These are phyloP conservation scores for Sporothrix sp. DNA, from an alignment of 2,329 filamentous ascomycete genomes.

Conservation along the genomic window DNA sequence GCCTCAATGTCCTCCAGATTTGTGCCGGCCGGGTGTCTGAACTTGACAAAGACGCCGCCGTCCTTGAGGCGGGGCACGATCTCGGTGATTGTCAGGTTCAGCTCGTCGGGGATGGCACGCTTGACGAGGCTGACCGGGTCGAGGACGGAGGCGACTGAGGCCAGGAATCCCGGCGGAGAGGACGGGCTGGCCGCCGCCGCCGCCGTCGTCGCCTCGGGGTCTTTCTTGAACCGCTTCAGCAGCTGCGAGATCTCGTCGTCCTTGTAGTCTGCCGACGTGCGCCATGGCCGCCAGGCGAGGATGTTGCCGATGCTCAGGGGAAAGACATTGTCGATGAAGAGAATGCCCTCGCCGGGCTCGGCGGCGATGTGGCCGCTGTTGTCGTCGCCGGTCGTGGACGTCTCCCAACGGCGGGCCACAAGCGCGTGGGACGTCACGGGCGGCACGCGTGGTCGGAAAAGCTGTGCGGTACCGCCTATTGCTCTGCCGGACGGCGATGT, in stretches of 20 bases:
- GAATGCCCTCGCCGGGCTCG: conserved; percentile 64
- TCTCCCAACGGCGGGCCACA: conserved; percentile 30
- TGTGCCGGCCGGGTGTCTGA: conserved; percentile 41
- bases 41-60: conserved; percentile 88
- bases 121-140: conserved; percentile 46
- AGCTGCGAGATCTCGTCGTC: conserved; percentile 41
- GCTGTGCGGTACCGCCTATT: background rate
- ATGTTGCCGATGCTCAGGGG: conserved; percentile 58
- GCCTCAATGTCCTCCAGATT: conserved; percentile 35
- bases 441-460: background rate
- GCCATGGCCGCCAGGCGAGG: conserved; percentile 36
- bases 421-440: background rate
- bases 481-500: background rate
- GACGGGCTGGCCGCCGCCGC: conserved; percentile 3
- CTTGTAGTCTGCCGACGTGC: conserved; percentile 22
- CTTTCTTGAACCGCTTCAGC: conserved; percentile 41
- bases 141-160: conserved; percentile 18
- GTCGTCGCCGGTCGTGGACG: conserved; percentile 44
- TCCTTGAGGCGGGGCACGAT: conserved; percentile 81
- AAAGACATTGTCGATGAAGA: conserved; percentile 90
- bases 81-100: conserved; percentile 64
- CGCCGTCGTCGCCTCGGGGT: conserved; percentile 33
- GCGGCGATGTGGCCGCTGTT: conserved; percentile 75
- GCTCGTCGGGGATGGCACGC: conserved; percentile 51
- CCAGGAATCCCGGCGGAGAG: background rate